These are phyloP conservation scores for Tuber brumale DNA, from an alignment of 495 filamentous ascomycete genomes.

Conservation along the genomic window DNA sequence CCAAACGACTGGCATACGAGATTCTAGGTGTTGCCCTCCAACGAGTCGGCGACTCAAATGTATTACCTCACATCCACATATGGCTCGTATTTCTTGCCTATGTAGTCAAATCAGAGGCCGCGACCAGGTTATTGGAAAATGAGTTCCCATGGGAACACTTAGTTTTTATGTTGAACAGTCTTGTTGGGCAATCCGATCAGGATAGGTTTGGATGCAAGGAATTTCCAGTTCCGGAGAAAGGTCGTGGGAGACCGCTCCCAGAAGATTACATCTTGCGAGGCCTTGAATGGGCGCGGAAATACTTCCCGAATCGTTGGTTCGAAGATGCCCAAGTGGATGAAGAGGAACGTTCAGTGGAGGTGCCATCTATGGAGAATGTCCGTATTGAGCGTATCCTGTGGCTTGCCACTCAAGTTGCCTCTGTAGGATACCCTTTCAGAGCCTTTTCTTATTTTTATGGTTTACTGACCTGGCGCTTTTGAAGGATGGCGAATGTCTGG, in stretches of 20 bases:
- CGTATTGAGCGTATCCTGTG: slow-evolving; percentile 70
- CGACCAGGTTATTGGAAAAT: slow-evolving; percentile 50
- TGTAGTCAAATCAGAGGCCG: slow-evolving; percentile 49
- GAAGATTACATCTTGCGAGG: slow-evolving; percentile 82
- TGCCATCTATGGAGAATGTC: slow-evolving; percentile 56
- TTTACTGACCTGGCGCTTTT: slow-evolving; percentile 6
- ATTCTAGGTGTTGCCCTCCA: slow-evolving; percentile 49
- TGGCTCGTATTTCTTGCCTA: slow-evolving; percentile 64
- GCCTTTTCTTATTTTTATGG: background rate
- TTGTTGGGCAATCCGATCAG: slow-evolving; percentile 47
- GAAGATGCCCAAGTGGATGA: slow-evolving; percentile 62
- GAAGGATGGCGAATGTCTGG: slow-evolving; percentile 26
- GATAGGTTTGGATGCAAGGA: slow-evolving; percentile 48
- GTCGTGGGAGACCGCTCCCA: slow-evolving; percentile 56
- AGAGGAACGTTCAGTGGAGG: slow-evolving; percentile 67
- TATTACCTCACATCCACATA: slow-evolving; percentile 62
- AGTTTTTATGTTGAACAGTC: slow-evolving; percentile 59
- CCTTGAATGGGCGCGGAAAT: slow-evolving; percentile 60
- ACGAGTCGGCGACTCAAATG: slow-evolving; percentile 56
- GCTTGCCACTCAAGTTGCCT: slow-evolving; percentile 57
- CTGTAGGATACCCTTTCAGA: slow-evolving; percentile 11
- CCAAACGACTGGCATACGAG: slow-evolving; percentile 36
- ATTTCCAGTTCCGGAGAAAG: slow-evolving; percentile 53
- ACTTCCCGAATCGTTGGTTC: slow-evolving; percentile 69
- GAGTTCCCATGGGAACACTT: slow-evolving; percentile 63